A percentile compares a stretch with the other conserved stretches of the same genome.
Conservation (phyloP, 2,329 filamentous ascomycete species). For the Aspergillus floridensis region DNA sequence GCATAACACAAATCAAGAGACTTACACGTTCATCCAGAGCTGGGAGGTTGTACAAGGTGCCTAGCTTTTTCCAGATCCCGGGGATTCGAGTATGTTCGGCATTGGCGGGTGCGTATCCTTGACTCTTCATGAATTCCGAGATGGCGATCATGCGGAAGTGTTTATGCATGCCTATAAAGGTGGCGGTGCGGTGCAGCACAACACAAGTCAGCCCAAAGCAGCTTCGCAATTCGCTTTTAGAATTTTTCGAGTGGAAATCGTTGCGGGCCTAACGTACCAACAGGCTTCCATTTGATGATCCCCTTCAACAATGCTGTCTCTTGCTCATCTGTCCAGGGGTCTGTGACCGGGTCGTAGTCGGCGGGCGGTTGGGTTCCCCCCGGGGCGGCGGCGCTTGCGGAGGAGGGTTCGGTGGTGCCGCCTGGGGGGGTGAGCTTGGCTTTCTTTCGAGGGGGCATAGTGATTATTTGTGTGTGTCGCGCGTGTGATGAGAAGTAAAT, state of each 20-base stretch:
- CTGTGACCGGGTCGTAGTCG: constrained; percentile 55
- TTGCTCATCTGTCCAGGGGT: constrained; percentile 94
- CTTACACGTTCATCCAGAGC: constrained; percentile 82
- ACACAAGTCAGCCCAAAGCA: background rate
- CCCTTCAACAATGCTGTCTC: constrained; percentile 89
- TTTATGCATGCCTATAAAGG: constrained; percentile 70
- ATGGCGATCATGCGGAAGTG: constrained; percentile 91
- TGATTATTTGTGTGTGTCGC: background rate
- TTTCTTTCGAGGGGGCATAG: constrained; percentile 59
- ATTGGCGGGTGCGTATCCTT: constrained; percentile 68
- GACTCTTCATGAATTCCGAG: constrained; percentile 72
- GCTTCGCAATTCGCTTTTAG: background rate
- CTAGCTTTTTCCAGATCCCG: constrained; percentile 86
- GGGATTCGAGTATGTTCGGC: constrained; percentile 79
- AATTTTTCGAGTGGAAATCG: background rate
- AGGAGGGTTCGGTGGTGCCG: constrained; percentile 29
- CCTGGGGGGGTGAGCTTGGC: constrained; percentile 46
- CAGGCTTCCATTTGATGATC: constrained; percentile 94
- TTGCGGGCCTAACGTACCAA: constrained; percentile 55
- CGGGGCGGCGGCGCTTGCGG: constrained; percentile 30
- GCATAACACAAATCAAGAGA: background rate
- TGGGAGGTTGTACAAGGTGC: constrained; percentile 78
- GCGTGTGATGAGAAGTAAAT: background rate
- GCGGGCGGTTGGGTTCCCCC: constrained; percentile 37
- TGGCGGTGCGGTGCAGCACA: background rate